These are phyloP conservation scores for Begonia masoniana DNA, from an alignment of 306 rosid genomes.

Conservation along the genomic window DNA sequence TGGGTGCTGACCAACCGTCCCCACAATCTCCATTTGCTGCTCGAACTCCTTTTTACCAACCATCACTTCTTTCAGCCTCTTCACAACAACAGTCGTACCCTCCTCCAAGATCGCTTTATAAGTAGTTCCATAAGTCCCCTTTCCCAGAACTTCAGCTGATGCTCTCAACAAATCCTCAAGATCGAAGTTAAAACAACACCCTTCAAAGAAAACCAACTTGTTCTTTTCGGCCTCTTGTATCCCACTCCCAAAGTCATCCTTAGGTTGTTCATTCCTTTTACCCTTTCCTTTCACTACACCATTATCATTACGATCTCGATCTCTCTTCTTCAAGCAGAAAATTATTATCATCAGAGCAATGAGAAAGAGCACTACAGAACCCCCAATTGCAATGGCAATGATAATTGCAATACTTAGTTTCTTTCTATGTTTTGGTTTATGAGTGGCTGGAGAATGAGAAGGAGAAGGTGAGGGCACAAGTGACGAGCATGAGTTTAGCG, in stretches of 20 bases:
- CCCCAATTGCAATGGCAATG: conserved; percentile 40
- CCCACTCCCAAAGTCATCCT: conserved; percentile 32
- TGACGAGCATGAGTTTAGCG: conserved; percentile 39
- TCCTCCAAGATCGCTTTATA: conserved; percentile 32
- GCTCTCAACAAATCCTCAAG: conserved; percentile 30
- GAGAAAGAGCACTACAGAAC: conserved; percentile 19
- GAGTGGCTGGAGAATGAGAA: conserved; percentile 12
- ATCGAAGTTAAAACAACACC: conserved; percentile 19
- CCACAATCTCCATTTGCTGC: conserved; percentile 28
- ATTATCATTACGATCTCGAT: conserved; percentile 1
- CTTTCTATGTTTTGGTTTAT: conserved; percentile 23
- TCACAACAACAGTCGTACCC: conserved; percentile 25
- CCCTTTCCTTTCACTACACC: conserved; percentile 16
- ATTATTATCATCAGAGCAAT: conserved; percentile 6
- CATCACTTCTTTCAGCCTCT: conserved; percentile 25
- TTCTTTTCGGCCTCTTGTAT: conserved; percentile 32
- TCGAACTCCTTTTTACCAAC: conserved; percentile 26
- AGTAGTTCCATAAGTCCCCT: conserved; percentile 28
- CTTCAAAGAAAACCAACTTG: conserved; percentile 29
- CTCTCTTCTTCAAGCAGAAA: conserved; percentile 20
- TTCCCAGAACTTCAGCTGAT: conserved; percentile 29
- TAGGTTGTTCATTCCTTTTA: conserved; percentile 15
- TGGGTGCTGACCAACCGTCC: conserved; percentile 21
- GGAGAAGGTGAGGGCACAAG: conserved; percentile 25
- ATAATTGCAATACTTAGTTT: conserved; percentile 30